Evolutionary conservation across 768 basidiomycete genomes (phyloP), one percentile per base, ranked within the genome.

Genomic region (Pilatotrama ljubarskyi): DNA sequence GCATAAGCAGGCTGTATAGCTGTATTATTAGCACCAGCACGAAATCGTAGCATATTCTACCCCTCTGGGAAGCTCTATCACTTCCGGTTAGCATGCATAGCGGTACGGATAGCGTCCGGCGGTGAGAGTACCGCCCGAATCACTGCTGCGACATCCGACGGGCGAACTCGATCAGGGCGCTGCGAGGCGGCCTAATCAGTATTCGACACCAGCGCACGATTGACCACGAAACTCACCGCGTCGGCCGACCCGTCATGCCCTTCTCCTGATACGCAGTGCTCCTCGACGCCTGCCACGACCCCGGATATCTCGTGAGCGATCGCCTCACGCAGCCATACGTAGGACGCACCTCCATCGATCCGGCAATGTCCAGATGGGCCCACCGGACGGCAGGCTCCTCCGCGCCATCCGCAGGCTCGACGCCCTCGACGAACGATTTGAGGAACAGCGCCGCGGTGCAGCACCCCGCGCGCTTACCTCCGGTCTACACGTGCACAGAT

Each of bases 281-380:
- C 55, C 84, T 71, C 22, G 82, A 82, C 22, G 80, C 80, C 82
- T 84, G 54, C 37, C 51, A 29, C 42, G 18, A n/a, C 38, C 11
- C 50, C 26, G 40, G 32, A 18, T 49, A 10, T 3, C 17, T 44
- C 40, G 25, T 22, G 22, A 37, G 17, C 24, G 3, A 20, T 17
- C 22, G 10, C 36, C 22, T 25, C 25, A 17, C 5, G 15, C 14
- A 51, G 42, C 22, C 5, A 29, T 2, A 14, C 25, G 43, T 53
- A 78, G 52, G 1, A 57, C 61, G 46, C 24, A 84, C 84, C 74
- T 91, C 89, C 88, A 90, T 90, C 17, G 82, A 74, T 14, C 89
- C 86, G 11, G 85, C 91, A 58, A 93, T 93, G 67, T 95, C 93
- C 42, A 94, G 74, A 72, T 95, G 93, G 0, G 93, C 93, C 91